Evolutionary conservation across 2,329 filamentous ascomycete genomes (phyloP).

Genomic region (Beauveria bassiana): DNA sequence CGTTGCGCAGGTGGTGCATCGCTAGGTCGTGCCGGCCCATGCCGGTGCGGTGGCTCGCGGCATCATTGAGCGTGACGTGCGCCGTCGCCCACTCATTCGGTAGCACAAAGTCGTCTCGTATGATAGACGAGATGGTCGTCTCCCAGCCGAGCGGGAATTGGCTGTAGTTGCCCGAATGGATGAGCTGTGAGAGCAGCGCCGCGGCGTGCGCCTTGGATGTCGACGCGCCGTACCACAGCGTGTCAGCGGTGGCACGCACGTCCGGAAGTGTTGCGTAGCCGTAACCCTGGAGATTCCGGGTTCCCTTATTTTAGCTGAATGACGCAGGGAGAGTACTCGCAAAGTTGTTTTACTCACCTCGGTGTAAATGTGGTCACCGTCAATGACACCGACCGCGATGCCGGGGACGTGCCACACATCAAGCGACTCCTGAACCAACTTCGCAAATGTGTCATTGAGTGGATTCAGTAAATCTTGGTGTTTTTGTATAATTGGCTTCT

Average conservation of each 20-base stretch:
- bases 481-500: background rate
- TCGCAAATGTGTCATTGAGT: constrained; percentile 11
- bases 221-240: constrained; percentile 47
- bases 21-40: constrained; percentile 34
- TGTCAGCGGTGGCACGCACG: constrained; percentile 34
- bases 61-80: constrained; percentile 46
- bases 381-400: constrained; percentile 38
- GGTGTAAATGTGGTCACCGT: constrained; percentile 33
- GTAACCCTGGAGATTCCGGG: constrained; percentile 18
- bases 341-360: constrained; percentile 22
- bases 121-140: constrained; percentile 36
- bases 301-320: too few relatives aligned
- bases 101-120: constrained; percentile 46
- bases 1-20: constrained; percentile 7
- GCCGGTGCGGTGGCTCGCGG: constrained; percentile 44
- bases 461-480: constrained; percentile 8
- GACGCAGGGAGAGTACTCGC: background rate
- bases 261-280: constrained; percentile 25
- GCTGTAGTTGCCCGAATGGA: constrained; percentile 33
- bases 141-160: constrained; percentile 33
- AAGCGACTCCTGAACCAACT: constrained; percentile 13
- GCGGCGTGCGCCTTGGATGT: constrained; percentile 49
- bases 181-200: constrained; percentile 40
- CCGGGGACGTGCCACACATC: constrained; percentile 40
- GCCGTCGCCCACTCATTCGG: constrained; percentile 36